A percentile compares a stretch with the other conserved stretches of the same genome.
phyloP scores from a whole-genome alignment of 352 stramenopile species.

The Pythium scleroteichum region DNA sequence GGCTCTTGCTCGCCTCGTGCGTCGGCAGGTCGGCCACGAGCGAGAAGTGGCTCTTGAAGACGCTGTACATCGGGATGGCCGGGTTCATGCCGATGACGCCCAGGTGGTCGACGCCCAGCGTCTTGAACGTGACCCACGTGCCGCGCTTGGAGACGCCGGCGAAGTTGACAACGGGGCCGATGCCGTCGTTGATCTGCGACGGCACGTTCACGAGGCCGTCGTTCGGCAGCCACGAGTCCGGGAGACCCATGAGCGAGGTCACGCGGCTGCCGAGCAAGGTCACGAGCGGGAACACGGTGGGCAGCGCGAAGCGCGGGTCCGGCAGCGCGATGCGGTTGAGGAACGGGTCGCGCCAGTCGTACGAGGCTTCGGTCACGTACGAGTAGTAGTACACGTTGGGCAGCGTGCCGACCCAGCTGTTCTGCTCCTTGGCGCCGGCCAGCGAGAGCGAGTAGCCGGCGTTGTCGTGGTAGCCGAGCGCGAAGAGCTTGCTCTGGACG shows the following conservation, averaged over 20 bases:
- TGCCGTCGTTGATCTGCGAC: constrained; percentile 31
- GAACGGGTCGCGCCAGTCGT: constrained; percentile 31
- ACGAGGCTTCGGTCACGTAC: constrained; percentile 39
- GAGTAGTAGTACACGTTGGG: constrained; percentile 55
- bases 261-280: constrained; percentile 43
- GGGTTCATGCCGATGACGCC: constrained; percentile 13
- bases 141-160: constrained; percentile 20
- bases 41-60: constrained; percentile 19
- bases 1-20: constrained; percentile 7
- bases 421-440: constrained; percentile 36
- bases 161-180: constrained; percentile 17
- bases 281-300: constrained; percentile 33
- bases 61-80: neutral
- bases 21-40: constrained; percentile 11
- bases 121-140: constrained; percentile 20
- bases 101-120: constrained; percentile 22
- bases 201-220: constrained; percentile 29
- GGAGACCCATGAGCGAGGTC: constrained; percentile 27
- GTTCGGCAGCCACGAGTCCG: constrained; percentile 41
- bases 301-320: constrained; percentile 37
- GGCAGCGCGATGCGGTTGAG: constrained; percentile 42
- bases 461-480: constrained; percentile 41
- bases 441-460: constrained; percentile 37
- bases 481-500: constrained; percentile 31
- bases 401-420: constrained; percentile 47